Evolutionary conservation across 2,329 filamentous ascomycete species (phyloP).

Genomic region (Scolecobasidium constrictum): DNA sequence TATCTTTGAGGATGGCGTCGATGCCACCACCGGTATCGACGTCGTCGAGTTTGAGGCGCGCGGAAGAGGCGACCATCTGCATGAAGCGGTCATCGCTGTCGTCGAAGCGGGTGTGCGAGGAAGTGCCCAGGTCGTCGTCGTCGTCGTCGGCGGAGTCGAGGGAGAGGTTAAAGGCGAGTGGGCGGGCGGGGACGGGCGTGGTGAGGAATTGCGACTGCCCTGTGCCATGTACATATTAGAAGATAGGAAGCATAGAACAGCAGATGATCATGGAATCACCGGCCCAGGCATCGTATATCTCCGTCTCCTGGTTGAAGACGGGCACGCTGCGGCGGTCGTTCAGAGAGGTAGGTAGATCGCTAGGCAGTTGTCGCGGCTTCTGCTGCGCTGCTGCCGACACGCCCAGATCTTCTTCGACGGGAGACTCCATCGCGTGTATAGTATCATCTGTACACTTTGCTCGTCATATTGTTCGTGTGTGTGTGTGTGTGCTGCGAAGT

Average conservation of each 20-base stretch:
- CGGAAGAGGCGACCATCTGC: constrained; percentile 92
- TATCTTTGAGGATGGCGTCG: constrained; percentile 63
- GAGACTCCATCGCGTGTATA: constrained; percentile 17
- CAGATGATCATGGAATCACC: constrained; percentile 42
- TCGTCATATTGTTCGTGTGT: neutral
- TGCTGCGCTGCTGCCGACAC: too few relatives aligned
- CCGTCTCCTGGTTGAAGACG: constrained; percentile 65
- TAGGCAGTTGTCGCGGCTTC: constrained; percentile 47
- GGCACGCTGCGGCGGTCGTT: constrained; percentile 71
- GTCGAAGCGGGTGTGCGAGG: constrained; percentile 43
- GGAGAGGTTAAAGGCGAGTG: constrained; percentile 74
- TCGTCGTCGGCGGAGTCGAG: constrained; percentile 47
- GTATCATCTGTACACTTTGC: neutral
- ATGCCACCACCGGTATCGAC: constrained; percentile 51
- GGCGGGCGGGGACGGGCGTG: constrained; percentile 72
- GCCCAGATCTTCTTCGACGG: constrained; percentile 23
- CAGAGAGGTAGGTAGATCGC: constrained; percentile 81
- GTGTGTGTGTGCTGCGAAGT: too few relatives aligned
- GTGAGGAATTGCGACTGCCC: constrained; percentile 94
- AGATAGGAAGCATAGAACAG: constrained; percentile 10
- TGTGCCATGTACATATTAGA: constrained; percentile 26
- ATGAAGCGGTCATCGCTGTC: constrained; percentile 83
- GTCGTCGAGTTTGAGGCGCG: constrained; percentile 61
- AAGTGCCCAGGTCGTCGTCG: constrained; percentile 36
- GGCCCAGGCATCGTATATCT: constrained; percentile 99